Conservation (phyloP, 306 rosid genomes). For the Lupinus albus region DNA sequence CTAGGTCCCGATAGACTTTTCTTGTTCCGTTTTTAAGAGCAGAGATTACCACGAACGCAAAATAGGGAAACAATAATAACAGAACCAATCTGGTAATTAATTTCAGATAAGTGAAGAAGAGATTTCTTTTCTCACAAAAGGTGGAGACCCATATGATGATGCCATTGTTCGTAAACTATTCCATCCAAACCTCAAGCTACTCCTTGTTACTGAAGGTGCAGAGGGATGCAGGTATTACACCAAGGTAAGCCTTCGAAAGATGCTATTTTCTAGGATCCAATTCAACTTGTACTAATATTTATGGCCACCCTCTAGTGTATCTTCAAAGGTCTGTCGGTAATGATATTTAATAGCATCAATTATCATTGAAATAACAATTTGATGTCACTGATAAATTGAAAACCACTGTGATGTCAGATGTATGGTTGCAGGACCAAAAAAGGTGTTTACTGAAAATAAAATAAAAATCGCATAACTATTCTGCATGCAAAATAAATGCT, state of each 20-base stretch:
- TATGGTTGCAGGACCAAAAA: too few species aligned
- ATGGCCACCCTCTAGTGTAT: constrained; percentile 4
- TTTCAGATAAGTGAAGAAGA: constrained; percentile 91
- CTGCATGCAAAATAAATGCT: neutral
- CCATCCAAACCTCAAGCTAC: constrained; percentile 84
- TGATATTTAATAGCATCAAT: neutral
- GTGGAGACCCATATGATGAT: constrained; percentile 88
- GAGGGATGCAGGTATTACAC: constrained; percentile 95
- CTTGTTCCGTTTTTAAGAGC: constrained; percentile 33
- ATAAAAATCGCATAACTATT: neutral
- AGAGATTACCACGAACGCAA: constrained; percentile 15
- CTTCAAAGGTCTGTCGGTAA: neutral
- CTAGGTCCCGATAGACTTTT: constrained; percentile 29
- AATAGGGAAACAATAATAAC: constrained; percentile 31
- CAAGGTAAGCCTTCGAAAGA: constrained; percentile 58
- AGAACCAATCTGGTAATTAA: constrained; percentile 32
- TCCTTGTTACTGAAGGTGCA: constrained; percentile 93
- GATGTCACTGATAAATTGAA: too few species aligned
- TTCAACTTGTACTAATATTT: constrained; percentile 15
- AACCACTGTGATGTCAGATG: too few species aligned
- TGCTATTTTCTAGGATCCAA: constrained; percentile 10
- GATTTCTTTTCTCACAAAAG: constrained; percentile 76
- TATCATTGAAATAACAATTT: neutral
- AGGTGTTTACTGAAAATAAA: neutral
- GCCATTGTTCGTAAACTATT: constrained; percentile 75